A percentile compares a stretch with the other conserved stretches of the same genome.
phyloP scores from a whole-genome alignment of 2,329 filamentous ascomycete genomes.

The Endoconidiophora laricicola region DNA sequence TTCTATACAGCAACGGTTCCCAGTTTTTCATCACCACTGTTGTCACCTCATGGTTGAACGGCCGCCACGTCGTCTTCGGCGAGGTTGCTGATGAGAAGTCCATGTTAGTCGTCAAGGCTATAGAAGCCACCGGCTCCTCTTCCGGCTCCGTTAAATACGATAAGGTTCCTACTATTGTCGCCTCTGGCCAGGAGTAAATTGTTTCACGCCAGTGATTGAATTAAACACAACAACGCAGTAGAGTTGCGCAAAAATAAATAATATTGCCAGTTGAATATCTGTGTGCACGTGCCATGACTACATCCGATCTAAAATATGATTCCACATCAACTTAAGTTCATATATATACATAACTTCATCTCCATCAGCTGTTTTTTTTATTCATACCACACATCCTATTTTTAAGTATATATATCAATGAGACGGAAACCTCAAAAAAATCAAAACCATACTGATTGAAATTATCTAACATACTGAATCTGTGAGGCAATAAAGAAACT shows the following conservation, averaged over 20 bases:
- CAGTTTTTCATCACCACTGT: constrained; percentile 98
- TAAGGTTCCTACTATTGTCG: constrained; percentile 42
- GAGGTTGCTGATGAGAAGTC: constrained; percentile 41
- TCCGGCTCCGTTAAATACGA: constrained; percentile 38
- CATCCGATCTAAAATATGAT: too few species aligned
- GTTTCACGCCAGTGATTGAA: constrained; percentile 22
- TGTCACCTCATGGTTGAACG: constrained; percentile 69
- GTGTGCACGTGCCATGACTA: too few species aligned
- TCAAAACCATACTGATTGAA: too few species aligned
- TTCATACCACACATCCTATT: too few species aligned
- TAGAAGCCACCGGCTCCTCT: constrained; percentile 43
- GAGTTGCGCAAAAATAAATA: background rate
- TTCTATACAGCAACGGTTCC: constrained; percentile 68
- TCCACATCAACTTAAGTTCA: too few species aligned
- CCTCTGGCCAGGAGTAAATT: constrained; percentile 26
- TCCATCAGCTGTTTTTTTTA: too few species aligned
- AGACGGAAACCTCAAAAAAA: too few species aligned
- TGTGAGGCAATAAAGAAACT: too few species aligned
- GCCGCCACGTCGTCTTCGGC: constrained; percentile 74
- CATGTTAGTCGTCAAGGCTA: constrained; percentile 38
- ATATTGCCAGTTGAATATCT: background rate
- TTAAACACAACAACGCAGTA: background rate
- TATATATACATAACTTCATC: too few species aligned
- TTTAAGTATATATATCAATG: too few species aligned
- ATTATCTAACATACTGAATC: too few species aligned